phyloP scores from a whole-genome alignment of 345 rosid genomes.

The Excoecaria cochinchinensis region DNA sequence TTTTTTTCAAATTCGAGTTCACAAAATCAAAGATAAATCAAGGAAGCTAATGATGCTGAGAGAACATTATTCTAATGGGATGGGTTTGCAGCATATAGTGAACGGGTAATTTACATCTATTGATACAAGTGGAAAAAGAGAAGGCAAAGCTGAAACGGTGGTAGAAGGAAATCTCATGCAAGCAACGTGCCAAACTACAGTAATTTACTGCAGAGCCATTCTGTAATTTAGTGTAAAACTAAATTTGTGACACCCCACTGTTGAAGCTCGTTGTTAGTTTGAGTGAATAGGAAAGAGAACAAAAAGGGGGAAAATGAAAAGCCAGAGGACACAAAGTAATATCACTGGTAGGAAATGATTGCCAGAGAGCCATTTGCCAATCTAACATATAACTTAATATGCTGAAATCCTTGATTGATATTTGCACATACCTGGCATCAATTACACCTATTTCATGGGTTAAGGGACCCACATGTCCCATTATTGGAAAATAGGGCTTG shows the following conservation, averaged over 20 bases:
- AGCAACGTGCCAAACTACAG: not conserved
- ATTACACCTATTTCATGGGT: not conserved
- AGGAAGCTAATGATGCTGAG: not conserved
- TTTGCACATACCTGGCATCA: too few species aligned
- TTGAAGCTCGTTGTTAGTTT: not conserved
- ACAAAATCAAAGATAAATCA: slow-evolving; percentile 11
- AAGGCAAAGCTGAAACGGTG: not conserved
- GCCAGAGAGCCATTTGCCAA: not conserved
- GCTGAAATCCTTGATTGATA: too few species aligned
- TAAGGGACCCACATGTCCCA: not conserved
- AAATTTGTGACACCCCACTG: not conserved
- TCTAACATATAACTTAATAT: not conserved
- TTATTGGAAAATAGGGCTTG: not conserved
- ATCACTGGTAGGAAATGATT: too few species aligned
- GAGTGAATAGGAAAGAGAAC: not conserved
- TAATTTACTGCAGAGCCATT: not conserved
- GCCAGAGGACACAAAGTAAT: not conserved
- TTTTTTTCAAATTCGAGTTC: not conserved
- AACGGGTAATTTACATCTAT: not conserved
- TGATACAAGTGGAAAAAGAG: not conserved
- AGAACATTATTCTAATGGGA: not conserved
- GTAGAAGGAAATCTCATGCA: not conserved
- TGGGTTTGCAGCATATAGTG: not conserved
- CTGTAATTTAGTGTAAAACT: not conserved
- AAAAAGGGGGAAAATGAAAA: not conserved